Conservation (phyloP, 1,284 basidiomycete species). For the Fomitiporia mediterranea region DNA sequence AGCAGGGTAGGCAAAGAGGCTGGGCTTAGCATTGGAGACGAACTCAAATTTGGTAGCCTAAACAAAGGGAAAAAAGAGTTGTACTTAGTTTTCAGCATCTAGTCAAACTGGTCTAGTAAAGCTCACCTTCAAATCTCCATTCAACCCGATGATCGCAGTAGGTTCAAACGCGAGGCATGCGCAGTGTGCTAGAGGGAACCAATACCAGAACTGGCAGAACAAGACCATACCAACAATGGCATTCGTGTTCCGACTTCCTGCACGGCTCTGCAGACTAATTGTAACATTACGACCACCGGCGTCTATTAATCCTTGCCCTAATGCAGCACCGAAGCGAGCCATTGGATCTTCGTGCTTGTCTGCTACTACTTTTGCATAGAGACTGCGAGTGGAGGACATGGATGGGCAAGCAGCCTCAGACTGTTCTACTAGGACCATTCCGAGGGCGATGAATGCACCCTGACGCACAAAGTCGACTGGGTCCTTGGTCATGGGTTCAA, state of each 20-base stretch:
- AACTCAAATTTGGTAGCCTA: conserved; percentile 90
- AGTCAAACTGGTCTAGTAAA: conserved; percentile 9
- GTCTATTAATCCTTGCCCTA: conserved; percentile 94
- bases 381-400: conserved; percentile 69
- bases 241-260: conserved; percentile 85
- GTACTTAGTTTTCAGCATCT: no score
- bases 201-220: conserved; percentile 99
- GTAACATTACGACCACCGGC: conserved; percentile 94
- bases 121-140: conserved; percentile 76
- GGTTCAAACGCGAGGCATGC: conserved; percentile 89
- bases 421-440: conserved; percentile 95
- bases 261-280: conserved; percentile 86
- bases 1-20: conserved; percentile 85
- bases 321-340: conserved; percentile 92
- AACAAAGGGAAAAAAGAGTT: conserved; percentile 4
- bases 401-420: conserved; percentile 86
- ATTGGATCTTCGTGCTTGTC: conserved; percentile 98
- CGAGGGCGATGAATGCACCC: conserved; percentile 91
- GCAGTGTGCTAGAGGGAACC: conserved; percentile 96
- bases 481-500: conserved; percentile 96
- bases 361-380: conserved; percentile 83
- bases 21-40: conserved; percentile 81
- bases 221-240: conserved; percentile 94
- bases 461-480: conserved; percentile 96
- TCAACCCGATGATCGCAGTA: conserved; percentile 88